Conservation (phyloP, 2,329 filamentous ascomycete genomes). For the Falciphora oryzae region DNA sequence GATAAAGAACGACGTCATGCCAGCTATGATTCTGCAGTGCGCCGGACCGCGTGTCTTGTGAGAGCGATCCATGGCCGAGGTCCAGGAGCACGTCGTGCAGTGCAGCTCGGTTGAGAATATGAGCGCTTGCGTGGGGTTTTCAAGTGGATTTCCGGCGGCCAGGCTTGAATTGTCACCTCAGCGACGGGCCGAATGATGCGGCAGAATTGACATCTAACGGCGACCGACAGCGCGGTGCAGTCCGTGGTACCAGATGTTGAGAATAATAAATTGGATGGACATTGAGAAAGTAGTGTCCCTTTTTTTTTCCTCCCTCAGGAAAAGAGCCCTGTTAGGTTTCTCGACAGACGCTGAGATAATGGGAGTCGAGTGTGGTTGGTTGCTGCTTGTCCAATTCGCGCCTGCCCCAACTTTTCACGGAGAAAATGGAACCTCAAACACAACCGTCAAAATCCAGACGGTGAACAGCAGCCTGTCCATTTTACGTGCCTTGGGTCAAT, state of each 20-base stretch:
- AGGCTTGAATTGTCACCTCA: not conserved
- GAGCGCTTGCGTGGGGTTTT: too few species aligned
- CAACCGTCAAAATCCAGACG: not conserved
- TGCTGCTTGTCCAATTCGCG: too few species aligned
- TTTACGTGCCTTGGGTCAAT: not conserved
- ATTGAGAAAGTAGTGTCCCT: too few species aligned
- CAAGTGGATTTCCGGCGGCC: too few species aligned
- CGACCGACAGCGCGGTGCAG: not conserved
- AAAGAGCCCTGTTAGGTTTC: too few species aligned
- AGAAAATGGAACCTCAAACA: not conserved
- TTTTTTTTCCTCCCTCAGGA: too few species aligned
- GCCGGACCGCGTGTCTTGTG: not conserved
- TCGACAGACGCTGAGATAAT: too few species aligned
- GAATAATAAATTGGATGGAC: not conserved
- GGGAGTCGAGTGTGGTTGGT: too few species aligned
- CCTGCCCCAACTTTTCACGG: too few species aligned
- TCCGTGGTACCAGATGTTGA: not conserved
- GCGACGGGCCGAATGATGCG: not conserved
- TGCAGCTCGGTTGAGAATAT: too few species aligned
- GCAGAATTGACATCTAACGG: not conserved
- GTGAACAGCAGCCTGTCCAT: not conserved
- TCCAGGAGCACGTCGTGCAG: too few species aligned
- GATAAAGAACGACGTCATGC: too few species aligned
- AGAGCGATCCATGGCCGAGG: not conserved
- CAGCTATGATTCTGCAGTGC: not conserved